A percentile compares a stretch with the other conserved stretches of the same genome.
Evolutionary conservation across 1,284 basidiomycete species (phyloP).

Genomic region (Bjerkandera adusta): DNA sequence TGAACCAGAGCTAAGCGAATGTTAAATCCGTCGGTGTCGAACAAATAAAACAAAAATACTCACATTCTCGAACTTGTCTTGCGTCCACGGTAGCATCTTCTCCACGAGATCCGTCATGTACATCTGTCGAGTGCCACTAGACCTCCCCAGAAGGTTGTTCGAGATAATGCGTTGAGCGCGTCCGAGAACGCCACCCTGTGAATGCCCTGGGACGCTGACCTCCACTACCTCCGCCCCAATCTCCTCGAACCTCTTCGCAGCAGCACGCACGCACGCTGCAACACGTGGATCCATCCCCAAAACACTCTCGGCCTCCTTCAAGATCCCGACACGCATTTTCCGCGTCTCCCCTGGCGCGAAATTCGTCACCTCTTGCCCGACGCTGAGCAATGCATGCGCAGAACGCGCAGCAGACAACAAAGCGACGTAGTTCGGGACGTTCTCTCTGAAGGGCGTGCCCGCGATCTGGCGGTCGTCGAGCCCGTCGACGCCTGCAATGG

Average conservation of each 20-base stretch:
- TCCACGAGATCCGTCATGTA: constrained; percentile 37
- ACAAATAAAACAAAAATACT: neutral
- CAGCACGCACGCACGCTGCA: constrained; percentile 30
- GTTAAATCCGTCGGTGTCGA: neutral
- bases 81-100: constrained; percentile 37
- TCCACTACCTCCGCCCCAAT: constrained; percentile 41
- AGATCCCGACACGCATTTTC: constrained; percentile 37
- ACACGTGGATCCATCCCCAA: constrained; percentile 35
- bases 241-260: constrained; percentile 32
- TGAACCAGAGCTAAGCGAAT: constrained; percentile 19
- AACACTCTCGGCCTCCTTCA: constrained; percentile 39
- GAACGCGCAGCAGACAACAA: constrained; percentile 21
- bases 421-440: constrained; percentile 38
- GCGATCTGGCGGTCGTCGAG: constrained; percentile 44
- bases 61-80: constrained; percentile 38
- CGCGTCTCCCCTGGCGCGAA: constrained; percentile 16
- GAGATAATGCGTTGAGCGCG: constrained; percentile 17
- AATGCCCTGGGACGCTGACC: constrained; percentile 21
- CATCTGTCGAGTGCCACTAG: constrained; percentile 28
- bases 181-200: constrained; percentile 16
- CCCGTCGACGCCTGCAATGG: constrained; percentile 45
- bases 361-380: constrained; percentile 17
- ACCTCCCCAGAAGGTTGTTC: constrained; percentile 21
- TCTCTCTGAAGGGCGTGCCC: constrained; percentile 37
- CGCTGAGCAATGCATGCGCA: constrained; percentile 16